These are phyloP conservation scores for Calonectria fujianensis DNA, from an alignment of 2,329 filamentous ascomycete species.

Conservation along the genomic window DNA sequence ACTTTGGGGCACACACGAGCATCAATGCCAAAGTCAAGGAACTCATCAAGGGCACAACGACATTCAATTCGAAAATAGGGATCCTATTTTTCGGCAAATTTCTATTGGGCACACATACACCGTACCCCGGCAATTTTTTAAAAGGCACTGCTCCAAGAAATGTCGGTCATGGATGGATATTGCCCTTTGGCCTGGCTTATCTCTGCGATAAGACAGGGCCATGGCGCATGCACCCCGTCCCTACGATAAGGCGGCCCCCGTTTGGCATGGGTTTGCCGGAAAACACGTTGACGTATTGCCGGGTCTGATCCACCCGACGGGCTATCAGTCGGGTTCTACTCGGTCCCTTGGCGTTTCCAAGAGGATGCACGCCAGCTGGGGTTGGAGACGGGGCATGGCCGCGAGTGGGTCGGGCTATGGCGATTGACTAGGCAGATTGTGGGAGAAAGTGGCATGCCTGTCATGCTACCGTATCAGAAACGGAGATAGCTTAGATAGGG, in stretches of 20 bases:
- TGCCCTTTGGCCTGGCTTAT: conserved; percentile 8
- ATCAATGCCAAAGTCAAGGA: background rate
- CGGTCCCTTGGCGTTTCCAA: conserved; percentile 16
- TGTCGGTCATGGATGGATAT: background rate
- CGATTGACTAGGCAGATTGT: conserved; percentile 11
- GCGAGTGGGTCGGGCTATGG: background rate
- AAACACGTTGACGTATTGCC: conserved; percentile 25
- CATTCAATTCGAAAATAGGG: background rate
- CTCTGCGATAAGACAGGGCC: conserved; percentile 10
- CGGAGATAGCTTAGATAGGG: conserved; percentile 36
- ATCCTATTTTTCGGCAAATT: conserved; percentile 1
- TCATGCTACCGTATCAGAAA: conserved; percentile 25
- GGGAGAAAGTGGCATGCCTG: conserved; percentile 10
- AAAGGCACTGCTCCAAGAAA: background rate
- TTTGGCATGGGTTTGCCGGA: conserved; percentile 21
- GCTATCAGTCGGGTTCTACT: conserved; percentile 22
- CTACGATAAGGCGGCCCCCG: conserved; percentile 3
- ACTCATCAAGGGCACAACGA: background rate
- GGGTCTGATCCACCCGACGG: background rate
- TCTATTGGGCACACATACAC: conserved; percentile 1
- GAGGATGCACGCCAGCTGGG: conserved; percentile 10
- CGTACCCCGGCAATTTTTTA: background rate
- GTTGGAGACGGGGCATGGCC: background rate
- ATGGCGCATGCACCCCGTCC: background rate
- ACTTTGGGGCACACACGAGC: background rate